Base-by-base conservation (phyloP, 2,329 filamentous ascomycete genomes). In the Bipolaris gigantea region DNA sequence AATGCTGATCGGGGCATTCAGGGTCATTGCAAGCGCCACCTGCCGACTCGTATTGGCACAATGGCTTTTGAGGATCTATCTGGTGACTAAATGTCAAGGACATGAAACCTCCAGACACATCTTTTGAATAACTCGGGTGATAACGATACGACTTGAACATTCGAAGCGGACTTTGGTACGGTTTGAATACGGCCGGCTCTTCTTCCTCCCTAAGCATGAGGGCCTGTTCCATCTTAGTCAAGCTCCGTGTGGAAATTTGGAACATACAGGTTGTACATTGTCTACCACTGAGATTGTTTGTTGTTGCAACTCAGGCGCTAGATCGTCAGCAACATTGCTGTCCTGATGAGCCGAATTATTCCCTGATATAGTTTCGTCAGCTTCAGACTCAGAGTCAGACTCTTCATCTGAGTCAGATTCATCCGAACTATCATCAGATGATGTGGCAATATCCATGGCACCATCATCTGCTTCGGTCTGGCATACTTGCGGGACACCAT, bases 41-140 rank as follows among this genome's bases (percentile, higher is more conserved):
- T 43, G 81, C 80, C 59, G 89, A 77, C 74, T 96, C 90, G 66
- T 85, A 88, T 34, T 85, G 87, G 75, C 94, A 99, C 44, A 97
- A 70, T 57, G 84, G 83, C 64, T 83, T 86, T 56, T 85, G 81
- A 21, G 86, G 81, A 71, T 97, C 86, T 75, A 99, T 96, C 64
- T 87, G 88, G 75, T 96, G 90, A 77, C 90, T 97, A 77, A 93
- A 97, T 39, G 92, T 97, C 79, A 95, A 81, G 60, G 94, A 97
- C 70, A 89, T 87, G 70, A 92, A 88, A 39, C 93, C 93, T 58
- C 87, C 88, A 51, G 84, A 73, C 53, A 96, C 86, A 52, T 84
- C 79, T 45, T 88, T 75, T 61, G 81, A 79, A 76, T 87, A 97
- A 47, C 84, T 80, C 30, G 90, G 90, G 71, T 97, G 92, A 72